Conservation (phyloP, 2,329 filamentous ascomycete species). For the Aureobasidium namibiae region DNA sequence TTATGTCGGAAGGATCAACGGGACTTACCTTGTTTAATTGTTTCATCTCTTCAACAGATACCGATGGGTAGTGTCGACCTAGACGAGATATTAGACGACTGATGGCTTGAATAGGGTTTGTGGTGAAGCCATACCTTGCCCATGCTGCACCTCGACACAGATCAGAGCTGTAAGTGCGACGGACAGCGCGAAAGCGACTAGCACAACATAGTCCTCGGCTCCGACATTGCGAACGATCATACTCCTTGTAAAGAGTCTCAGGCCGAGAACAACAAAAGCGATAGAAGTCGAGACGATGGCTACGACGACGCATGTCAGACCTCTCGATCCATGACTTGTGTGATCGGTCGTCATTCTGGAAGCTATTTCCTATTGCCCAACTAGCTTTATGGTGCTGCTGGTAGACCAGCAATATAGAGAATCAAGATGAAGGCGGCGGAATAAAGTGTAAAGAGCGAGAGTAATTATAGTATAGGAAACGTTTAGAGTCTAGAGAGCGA, state of each 20-base stretch:
- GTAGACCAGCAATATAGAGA: not conserved
- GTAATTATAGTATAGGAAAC: not conserved
- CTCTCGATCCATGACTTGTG: not conserved
- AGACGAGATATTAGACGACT: not conserved
- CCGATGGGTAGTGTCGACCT: not conserved
- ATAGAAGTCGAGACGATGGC: conserved; percentile 13
- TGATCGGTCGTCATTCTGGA: not conserved
- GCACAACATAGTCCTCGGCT: conserved; percentile 14
- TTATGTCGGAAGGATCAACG: not conserved
- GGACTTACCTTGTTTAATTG: conserved; percentile 8
- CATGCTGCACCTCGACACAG: conserved; percentile 13
- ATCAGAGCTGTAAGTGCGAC: conserved; percentile 14
- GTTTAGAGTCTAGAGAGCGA: not conserved
- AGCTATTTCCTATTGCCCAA: not conserved
- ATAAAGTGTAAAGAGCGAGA: not conserved
- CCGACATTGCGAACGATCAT: conserved; percentile 14
- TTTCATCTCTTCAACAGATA: not conserved
- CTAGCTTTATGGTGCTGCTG: not conserved
- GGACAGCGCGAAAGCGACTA: conserved; percentile 11
- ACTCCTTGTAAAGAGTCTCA: conserved; percentile 13
- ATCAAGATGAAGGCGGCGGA: not conserved
- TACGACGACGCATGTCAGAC: conserved; percentile 1
- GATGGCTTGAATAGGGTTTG: not conserved
- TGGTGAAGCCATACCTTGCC: not conserved
- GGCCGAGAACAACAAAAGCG: conserved; percentile 10